Evolutionary conservation across 768 basidiomycete species (phyloP).

Genomic region (Termitomyces sp.): DNA sequence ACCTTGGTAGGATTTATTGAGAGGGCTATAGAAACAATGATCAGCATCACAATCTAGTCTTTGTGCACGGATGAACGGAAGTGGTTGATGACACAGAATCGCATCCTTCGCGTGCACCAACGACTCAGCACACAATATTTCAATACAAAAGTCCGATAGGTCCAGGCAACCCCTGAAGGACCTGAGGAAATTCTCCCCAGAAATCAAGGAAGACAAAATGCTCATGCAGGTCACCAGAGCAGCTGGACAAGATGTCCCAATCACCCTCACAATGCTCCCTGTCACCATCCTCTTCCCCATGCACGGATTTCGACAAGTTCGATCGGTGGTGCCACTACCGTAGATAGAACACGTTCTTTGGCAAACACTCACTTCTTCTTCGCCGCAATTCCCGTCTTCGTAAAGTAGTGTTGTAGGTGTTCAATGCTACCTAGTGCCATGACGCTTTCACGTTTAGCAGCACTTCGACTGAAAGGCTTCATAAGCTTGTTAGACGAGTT

Average conservation of each 20-base stretch:
- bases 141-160: background rate
- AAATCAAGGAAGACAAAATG: background rate
- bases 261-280: background rate
- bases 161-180: background rate
- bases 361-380: constrained; percentile 62
- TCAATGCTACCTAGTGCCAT: constrained; percentile 95
- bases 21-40: constrained; percentile 24
- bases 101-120: background rate
- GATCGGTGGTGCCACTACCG: background rate
- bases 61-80: background rate
- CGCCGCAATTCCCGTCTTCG: constrained; percentile 76
- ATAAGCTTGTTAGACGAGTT: constrained; percentile 67
- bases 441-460: constrained; percentile 91
- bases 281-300: background rate
- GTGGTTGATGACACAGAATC: background rate
- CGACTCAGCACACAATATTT: background rate
- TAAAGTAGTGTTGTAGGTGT: constrained; percentile 93
- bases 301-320: background rate
- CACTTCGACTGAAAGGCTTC: constrained; percentile 87
- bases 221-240: background rate
- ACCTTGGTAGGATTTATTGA: constrained; percentile 53
- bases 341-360: background rate
- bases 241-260: background rate
- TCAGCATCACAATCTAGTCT: constrained; percentile 6
- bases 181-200: background rate